Evolutionary conservation across 23 red algal genomes (phyloP).

Genomic region (Chondrus crispus): DNA sequence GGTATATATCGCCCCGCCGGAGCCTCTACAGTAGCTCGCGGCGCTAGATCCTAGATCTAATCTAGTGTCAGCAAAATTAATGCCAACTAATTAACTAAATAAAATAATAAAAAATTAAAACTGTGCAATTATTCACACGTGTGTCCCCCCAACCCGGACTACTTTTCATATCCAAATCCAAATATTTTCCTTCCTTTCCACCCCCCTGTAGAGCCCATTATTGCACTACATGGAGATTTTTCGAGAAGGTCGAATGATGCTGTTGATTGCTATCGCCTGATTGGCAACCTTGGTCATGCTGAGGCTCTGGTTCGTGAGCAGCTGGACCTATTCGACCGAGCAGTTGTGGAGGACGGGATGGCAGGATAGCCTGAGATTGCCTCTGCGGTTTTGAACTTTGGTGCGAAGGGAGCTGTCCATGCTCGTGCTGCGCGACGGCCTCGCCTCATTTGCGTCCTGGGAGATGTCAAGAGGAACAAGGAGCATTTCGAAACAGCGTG

Average conservation of each 20-base stretch:
- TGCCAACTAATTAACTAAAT: too few species aligned
- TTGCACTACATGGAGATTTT: too few species aligned
- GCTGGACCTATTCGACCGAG: slow-evolving; percentile 50
- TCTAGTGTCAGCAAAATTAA: too few species aligned
- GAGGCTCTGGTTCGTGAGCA: slow-evolving; percentile 63
- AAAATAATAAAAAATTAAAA: too few species aligned
- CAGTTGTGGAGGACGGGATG: slow-evolving; percentile 44
- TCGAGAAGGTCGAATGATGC: slow-evolving; percentile 76
- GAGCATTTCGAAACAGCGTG: slow-evolving; percentile 72
- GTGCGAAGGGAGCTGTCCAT: slow-evolving; percentile 19
- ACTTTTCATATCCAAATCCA: too few species aligned
- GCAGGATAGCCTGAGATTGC: background rate
- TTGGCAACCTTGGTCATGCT: slow-evolving; percentile 79
- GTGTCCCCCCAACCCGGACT: too few species aligned
- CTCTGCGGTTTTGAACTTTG: background rate
- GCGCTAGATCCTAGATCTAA: too few species aligned
- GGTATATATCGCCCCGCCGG: too few species aligned
- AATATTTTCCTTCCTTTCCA: too few species aligned
- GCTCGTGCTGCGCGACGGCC: slow-evolving; percentile 48
- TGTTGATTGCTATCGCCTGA: slow-evolving; percentile 93
- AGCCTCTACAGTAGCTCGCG: too few species aligned
- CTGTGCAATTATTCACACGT: too few species aligned
- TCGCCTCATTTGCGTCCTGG: slow-evolving; percentile 83
- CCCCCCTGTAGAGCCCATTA: too few species aligned
- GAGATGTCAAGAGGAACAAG: slow-evolving; percentile 72